phyloP scores from a whole-genome alignment of 2,329 filamentous ascomycete species.

The Phialophora tarda region DNA sequence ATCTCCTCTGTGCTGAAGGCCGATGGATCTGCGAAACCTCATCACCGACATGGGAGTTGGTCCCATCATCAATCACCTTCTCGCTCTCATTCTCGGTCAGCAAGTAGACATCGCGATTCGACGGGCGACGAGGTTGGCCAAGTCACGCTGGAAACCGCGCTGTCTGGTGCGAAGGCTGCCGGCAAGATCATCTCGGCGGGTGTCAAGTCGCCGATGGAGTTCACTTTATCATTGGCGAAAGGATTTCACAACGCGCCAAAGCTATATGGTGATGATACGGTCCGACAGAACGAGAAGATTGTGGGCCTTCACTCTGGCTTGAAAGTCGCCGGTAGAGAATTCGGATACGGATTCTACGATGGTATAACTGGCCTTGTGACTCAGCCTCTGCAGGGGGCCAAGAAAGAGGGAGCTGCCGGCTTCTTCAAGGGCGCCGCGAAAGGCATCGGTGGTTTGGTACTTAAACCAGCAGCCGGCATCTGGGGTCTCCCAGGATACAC shows the following conservation, averaged over 20 bases:
- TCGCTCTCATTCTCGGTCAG: slow-evolving; percentile 25
- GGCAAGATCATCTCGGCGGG: slow-evolving; percentile 75
- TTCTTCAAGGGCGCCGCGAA: slow-evolving; percentile 80
- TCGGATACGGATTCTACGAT: slow-evolving; percentile 78
- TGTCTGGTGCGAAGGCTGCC: slow-evolving; percentile 70
- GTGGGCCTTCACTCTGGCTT: slow-evolving; percentile 77
- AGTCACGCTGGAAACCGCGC: slow-evolving; percentile 62
- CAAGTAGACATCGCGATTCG: slow-evolving; percentile 24
- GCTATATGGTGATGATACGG: slow-evolving; percentile 82
- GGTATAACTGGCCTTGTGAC: slow-evolving; percentile 80
- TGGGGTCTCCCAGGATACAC: slow-evolving; percentile 79
- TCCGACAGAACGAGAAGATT: slow-evolving; percentile 78
- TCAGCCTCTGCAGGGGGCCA: slow-evolving; percentile 73
- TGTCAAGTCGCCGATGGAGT: slow-evolving; percentile 81
- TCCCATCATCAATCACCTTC: slow-evolving; percentile 39
- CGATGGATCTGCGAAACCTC: slow-evolving; percentile 26
- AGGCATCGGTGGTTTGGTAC: slow-evolving; percentile 77
- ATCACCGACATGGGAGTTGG: slow-evolving; percentile 22
- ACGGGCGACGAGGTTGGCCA: slow-evolving; percentile 42
- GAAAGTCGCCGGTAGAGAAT: slow-evolving; percentile 76
- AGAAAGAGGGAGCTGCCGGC: slow-evolving; percentile 69
- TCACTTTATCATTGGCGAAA: slow-evolving; percentile 79
- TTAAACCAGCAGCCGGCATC: slow-evolving; percentile 81
- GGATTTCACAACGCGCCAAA: slow-evolving; percentile 88
- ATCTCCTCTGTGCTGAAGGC: slow-evolving; percentile 28